These are phyloP conservation scores for Hemisphaericaspora lyxosophila DNA, from an alignment of 1,139 yeast genomes.

Conservation along the genomic window DNA sequence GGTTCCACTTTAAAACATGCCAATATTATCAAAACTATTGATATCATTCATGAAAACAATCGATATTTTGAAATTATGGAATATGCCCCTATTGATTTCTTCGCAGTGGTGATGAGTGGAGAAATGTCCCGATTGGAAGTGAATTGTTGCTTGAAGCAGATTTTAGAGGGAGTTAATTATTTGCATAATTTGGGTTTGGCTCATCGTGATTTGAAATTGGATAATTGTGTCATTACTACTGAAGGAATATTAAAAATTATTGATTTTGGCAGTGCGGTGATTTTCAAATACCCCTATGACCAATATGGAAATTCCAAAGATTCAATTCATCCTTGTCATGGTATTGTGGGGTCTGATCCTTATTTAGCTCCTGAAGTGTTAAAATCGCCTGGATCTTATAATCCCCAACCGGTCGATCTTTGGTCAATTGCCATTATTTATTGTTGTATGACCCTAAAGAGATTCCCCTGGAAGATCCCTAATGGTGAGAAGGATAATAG, in stretches of 20 bases:
- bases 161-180: conserved; percentile 79
- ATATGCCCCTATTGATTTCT: conserved; percentile 93
- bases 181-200: conserved; percentile 89
- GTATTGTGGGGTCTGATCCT: conserved; percentile 97
- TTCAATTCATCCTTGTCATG: conserved; percentile 77
- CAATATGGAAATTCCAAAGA: conserved; percentile 45
- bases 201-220: conserved; percentile 91
- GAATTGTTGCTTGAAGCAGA: conserved; percentile 86
- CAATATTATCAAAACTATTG: conserved; percentile 89
- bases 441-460: conserved; percentile 90
- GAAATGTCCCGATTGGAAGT: conserved; percentile 83
- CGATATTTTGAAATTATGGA: conserved; percentile 96
- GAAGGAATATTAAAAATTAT: conserved; percentile 88
- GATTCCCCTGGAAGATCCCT: conserved; percentile 98
- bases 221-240: conserved; percentile 85
- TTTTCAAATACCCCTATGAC: conserved; percentile 89
- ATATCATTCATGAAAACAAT: conserved; percentile 82
- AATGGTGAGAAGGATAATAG: conserved; percentile 78
- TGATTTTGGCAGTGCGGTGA: conserved; percentile 96
- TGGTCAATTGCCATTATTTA: conserved; percentile 96
- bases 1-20: conserved; percentile 96
- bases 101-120: conserved; percentile 97
- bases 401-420: conserved; percentile 90
- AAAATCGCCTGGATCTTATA: conserved; percentile 64
- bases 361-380: conserved; percentile 96